phyloP scores from a whole-genome alignment of 495 filamentous ascomycete species.

The Penicillium herquei region DNA sequence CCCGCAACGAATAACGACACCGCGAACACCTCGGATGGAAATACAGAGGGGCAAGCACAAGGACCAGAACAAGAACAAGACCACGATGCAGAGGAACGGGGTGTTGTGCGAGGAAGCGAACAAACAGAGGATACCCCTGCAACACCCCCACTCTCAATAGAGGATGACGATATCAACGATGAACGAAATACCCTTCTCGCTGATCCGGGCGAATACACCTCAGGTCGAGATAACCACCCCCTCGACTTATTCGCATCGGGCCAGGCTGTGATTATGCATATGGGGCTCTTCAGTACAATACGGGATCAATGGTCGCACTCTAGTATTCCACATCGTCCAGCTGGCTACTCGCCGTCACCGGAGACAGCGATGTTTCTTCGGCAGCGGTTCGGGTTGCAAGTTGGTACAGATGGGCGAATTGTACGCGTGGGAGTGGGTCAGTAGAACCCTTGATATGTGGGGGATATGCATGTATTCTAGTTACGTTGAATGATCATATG shows the following conservation, averaged over 20 bases:
- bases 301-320: conserved; percentile 58
- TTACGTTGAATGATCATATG: conserved; percentile 2
- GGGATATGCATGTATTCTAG: conserved; percentile 13
- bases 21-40: neutral
- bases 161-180: conserved; percentile 32
- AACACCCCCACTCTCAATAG: conserved; percentile 6
- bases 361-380: conserved; percentile 44
- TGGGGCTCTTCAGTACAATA: conserved; percentile 66
- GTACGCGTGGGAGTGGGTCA: conserved; percentile 31
- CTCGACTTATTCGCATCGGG: conserved; percentile 65
- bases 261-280: conserved; percentile 64
- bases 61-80: conserved; percentile 51
- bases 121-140: conserved; percentile 14
- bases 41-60: conserved; percentile 5
- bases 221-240: conserved; percentile 40
- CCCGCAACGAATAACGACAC: neutral
- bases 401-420: conserved; percentile 40
- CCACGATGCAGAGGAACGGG: conserved; percentile 80
- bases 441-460: conserved; percentile 6
- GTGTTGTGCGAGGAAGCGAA: conserved; percentile 53
- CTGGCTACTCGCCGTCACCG: conserved; percentile 32
- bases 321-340: conserved; percentile 21
- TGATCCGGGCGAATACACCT: conserved; percentile 36
- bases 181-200: conserved; percentile 48
- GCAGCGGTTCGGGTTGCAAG: conserved; percentile 42